Conservation (phyloP, 2,329 filamentous ascomycete genomes). For the Aspergillus sojae region DNA sequence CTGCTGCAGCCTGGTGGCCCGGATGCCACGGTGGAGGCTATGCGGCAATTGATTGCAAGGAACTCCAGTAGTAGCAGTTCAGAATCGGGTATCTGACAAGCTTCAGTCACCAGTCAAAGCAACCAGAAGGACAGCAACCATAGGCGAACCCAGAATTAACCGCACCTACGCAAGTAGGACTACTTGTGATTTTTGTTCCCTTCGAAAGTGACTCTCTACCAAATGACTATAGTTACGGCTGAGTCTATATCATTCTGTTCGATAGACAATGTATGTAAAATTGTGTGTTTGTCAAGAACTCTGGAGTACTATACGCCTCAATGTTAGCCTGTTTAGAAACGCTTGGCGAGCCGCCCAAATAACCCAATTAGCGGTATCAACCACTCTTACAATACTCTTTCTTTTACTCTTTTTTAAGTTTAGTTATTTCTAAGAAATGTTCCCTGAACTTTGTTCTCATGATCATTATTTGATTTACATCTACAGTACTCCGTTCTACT, state of each 20-base stretch:
- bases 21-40: slow-evolving; percentile 73
- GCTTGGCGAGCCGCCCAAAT: not conserved
- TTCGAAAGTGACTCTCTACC: not conserved
- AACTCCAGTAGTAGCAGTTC: not conserved
- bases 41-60: slow-evolving; percentile 69
- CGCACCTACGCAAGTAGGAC: not conserved
- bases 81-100: not conserved
- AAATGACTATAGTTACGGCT: not conserved
- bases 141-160: not conserved
- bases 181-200: not conserved
- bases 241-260: not conserved
- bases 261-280: not conserved
- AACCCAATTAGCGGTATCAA: not conserved
- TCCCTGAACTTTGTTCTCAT: not conserved
- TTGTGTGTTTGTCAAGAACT: not conserved
- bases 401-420: not conserved
- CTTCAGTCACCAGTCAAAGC: not conserved
- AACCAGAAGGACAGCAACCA: not conserved
- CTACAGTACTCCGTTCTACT: not conserved
- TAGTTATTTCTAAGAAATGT: not conserved
- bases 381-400: not conserved
- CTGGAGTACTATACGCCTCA: not conserved
- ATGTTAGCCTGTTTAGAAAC: not conserved
- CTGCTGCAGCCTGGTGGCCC: slow-evolving; percentile 75
- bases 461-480: not conserved